Evolutionary conservation across 148 eudicot genomes (phyloP), one percentile per base, ranked within the genome.

Genomic region (Oxyria digyna): DNA sequence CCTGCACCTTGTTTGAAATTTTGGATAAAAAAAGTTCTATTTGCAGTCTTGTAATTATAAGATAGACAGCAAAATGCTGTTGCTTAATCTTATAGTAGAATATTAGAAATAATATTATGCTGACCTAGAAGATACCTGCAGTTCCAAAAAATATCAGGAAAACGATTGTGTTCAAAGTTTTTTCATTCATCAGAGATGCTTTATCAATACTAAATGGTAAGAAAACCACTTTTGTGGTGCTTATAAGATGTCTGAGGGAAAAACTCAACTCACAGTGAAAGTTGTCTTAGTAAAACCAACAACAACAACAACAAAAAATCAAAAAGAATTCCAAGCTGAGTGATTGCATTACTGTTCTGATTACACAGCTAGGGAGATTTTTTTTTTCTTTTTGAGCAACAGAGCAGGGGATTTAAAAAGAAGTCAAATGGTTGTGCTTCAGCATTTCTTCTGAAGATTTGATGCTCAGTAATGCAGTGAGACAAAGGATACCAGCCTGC

Each of bases 381-480:
- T n/a, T n/a, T n/a, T n/a, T n/a, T n/a, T n/a, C n/a, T n/a, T n/a
- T n/a, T n/a, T n/a, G n/a, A n/a, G n/a, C 8, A 33, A 33, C 37
- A 38, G 4, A 54, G 62, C 62, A 49, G 62, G 32, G 62, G 31
- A 20, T 50, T 26, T 14, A 45, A 38, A 45, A 45, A 45, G 18
- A 45, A 45, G 20, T 6, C 1, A 45, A 45, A 14, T n/a, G 17
- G 20, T n/a, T 45, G 20, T 45, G 50, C 18, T 45, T 54, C 15
- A 54, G 62, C 62, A 24, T 54, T 54, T 21, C 32, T 54, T 46
- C 62, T 23, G 62, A 27, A 66, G 14, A 66, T 66, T 38, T n/a
- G 27, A 37, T 63, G 67, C 67, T 37, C 43, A 41, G 8, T 1
- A n/a, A n/a, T 66, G 68, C 26, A 37, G 12, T 66, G 29, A 66